Conservation (phyloP, 2,329 filamentous ascomycete genomes). For the Aureobasidium musti region DNA sequence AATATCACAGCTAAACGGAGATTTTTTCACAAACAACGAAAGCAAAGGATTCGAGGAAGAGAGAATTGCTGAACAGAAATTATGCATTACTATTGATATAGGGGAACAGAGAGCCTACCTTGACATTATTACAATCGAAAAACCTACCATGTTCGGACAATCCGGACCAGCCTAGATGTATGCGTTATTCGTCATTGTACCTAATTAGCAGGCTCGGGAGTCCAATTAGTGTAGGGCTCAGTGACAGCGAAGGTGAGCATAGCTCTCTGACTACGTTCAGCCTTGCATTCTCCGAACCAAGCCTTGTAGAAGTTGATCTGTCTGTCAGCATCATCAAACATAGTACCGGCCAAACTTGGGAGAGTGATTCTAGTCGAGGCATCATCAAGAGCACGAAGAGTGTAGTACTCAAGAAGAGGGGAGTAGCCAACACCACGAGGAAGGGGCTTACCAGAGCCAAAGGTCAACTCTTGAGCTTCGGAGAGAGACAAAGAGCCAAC, state of each 20-base stretch:
- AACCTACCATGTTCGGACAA: background rate
- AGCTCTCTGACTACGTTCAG: background rate
- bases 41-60: too few relatives aligned
- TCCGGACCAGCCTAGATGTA: background rate
- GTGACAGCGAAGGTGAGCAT: background rate
- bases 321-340: constrained; percentile 14
- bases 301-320: constrained; percentile 19
- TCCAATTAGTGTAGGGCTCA: constrained; percentile 4
- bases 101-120: background rate
- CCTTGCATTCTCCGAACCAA: constrained; percentile 15
- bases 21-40: too few relatives aligned
- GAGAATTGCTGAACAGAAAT: background rate
- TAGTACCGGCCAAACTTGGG: background rate
- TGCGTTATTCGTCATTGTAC: background rate
- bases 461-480: constrained; percentile 12
- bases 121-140: background rate
- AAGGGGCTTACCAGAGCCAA: background rate
- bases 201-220: background rate
- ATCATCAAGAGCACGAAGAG: constrained; percentile 1
- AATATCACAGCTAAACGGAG: too few relatives aligned
- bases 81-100: background rate
- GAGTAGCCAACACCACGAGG: constrained; percentile 11
- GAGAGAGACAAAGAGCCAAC: background rate
- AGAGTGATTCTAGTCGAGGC: constrained; percentile 5
- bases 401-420: constrained; percentile 21